These are phyloP conservation scores for Fusarium sarcochroum DNA, from an alignment of 2,329 filamentous ascomycete genomes.

Conservation along the genomic window DNA sequence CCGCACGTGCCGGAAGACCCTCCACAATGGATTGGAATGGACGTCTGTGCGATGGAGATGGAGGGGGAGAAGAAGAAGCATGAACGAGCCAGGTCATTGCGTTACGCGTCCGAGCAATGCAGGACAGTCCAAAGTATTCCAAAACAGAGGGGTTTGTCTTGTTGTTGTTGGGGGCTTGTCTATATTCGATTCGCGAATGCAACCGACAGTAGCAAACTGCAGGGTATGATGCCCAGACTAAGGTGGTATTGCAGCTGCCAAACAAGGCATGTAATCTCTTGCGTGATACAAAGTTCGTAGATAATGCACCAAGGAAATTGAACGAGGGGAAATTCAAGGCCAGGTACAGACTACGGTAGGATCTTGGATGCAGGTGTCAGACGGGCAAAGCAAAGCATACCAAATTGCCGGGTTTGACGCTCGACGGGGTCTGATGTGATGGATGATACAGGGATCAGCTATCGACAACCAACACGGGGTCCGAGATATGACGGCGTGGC, in stretches of 20 bases:
- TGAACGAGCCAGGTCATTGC: conserved; percentile 3
- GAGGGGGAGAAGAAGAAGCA: conserved; percentile 1
- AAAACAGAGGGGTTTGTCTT: neutral
- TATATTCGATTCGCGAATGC: conserved; percentile 37
- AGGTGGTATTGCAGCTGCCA: conserved; percentile 16
- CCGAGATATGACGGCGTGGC: conserved; percentile 18
- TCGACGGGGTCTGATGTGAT: neutral
- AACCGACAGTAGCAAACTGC: conserved; percentile 1
- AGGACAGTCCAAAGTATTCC: conserved; percentile 4
- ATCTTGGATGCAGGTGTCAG: conserved; percentile 6
- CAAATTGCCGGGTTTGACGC: conserved; percentile 22
- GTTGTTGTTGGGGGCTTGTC: neutral
- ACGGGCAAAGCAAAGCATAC: conserved; percentile 3
- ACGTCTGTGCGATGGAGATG: conserved; percentile 27
- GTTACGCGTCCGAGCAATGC: conserved; percentile 21
- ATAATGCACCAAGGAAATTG: neutral
- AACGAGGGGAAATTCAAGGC: neutral
- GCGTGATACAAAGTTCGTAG: neutral
- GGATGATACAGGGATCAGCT: conserved; percentile 6
- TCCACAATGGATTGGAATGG: conserved; percentile 4
- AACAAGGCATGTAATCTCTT: neutral
- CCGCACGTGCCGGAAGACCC: conserved; percentile 18
- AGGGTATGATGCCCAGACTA: neutral
- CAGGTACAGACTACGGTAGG: conserved; percentile 1
- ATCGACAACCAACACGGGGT: neutral